Evolutionary conservation across 306 rosid genomes (phyloP), one percentile per base, ranked within the genome.

Genomic region (Glycyrrhiza uralensis): DNA sequence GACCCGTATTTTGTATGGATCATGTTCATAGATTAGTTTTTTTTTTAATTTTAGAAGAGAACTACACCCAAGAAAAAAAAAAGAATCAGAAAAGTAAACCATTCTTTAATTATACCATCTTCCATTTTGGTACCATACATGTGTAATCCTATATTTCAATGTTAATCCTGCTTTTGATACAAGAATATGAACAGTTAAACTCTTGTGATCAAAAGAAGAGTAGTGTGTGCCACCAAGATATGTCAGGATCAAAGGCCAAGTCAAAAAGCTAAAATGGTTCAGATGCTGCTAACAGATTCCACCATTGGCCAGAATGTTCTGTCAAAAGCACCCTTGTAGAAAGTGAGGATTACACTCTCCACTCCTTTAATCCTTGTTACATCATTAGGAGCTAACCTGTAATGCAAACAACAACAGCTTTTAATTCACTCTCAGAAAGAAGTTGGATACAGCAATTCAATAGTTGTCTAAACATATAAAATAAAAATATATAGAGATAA

Each of bases 121-220:
- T 82, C n/a, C 42, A 56, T 77, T 66, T 67, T 66, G 47, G 47
- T 56, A 45, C 38, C 11, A 6, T 57, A 51, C 72, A 83, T 58
- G 33, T 66, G 18, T 59, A 44, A 65, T 64, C 62, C 68, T 69
- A 64, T 66, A 39, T 41, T 45, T 71, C 45, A 51, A n/a, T 49
- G 72, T 75, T 49, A 64, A 24, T 65, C 39, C n/a, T 15, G 60
- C 65, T 36, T 60, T 46, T 44, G 30, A 56, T 6, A 49, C 15
- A 82, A 69, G 41, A 28, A 36, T 46, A 46, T 20, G 39, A 57
- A 63, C 50, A 75, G 14, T 54, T 61, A 54, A n/a, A 74, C 14
- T 36, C 35, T 64, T 38, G 67, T 17, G 29, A 75, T 23, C 54
- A 42, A 71, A 64, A 75, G 79, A 6, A 55, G 41, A 46, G 42